Percentiles rank a stretch among this genome's conserved stretches.
These are phyloP conservation scores for Allium sativum DNA, from an alignment of 106 monocot species.

Conservation along the genomic window DNA sequence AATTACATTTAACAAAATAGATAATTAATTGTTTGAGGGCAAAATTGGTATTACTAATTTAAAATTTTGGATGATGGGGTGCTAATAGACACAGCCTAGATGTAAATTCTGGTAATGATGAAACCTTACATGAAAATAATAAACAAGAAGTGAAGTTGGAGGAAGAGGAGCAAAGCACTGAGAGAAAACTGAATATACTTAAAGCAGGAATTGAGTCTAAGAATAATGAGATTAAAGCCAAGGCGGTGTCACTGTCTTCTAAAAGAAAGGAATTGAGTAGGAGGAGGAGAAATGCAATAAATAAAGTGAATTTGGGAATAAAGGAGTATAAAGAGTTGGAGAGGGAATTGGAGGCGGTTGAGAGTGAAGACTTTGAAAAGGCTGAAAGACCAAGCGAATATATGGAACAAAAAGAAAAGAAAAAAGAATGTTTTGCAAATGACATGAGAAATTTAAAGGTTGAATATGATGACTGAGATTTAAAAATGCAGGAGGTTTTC, in stretches of 20 bases:
- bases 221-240: conserved; percentile 24
- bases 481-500: conserved; percentile 57
- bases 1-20: no score
- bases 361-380: conserved; percentile 83
- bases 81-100: no score
- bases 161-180: conserved; percentile 19
- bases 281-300: conserved; percentile 38
- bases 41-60: no score
- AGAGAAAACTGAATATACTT: conserved; percentile 37
- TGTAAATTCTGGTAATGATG: neutral
- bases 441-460: conserved; percentile 42
- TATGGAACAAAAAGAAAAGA: conserved; percentile 60
- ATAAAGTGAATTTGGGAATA: conserved; percentile 28
- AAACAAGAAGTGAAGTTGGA: neutral
- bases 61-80: no score
- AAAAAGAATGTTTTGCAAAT: conserved; percentile 39
- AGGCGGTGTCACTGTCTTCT: conserved; percentile 18
- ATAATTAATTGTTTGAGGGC: no score
- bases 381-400: conserved; percentile 73
- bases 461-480: conserved; percentile 56
- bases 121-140: neutral
- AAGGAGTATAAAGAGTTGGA: conserved; percentile 47
- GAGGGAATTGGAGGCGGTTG: conserved; percentile 78
- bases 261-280: conserved; percentile 59
- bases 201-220: conserved; percentile 42